Evolutionary conservation across 1,139 yeast genomes (phyloP).

Genomic region (Zygosaccharomyces pseudobailii): DNA sequence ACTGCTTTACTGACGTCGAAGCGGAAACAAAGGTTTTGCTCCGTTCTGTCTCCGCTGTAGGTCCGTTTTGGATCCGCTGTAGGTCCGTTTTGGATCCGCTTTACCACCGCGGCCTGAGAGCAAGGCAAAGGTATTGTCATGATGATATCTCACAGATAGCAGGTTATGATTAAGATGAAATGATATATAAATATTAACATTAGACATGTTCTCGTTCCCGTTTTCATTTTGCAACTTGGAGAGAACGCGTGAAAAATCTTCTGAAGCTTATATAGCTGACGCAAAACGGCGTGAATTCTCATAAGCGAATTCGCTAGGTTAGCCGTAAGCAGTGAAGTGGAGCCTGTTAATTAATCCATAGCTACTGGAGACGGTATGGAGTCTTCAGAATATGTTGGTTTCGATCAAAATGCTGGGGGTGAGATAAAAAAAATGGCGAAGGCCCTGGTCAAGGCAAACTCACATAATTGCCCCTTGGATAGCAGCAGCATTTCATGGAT

Average conservation of each 20-base stretch:
- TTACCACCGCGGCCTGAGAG: too few relatives aligned
- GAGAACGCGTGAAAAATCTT: background rate
- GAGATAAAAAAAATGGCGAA: background rate
- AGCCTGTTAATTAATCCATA: too few relatives aligned
- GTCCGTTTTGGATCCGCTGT: background rate
- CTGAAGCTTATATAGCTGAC: background rate
- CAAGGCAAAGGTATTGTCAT: too few relatives aligned
- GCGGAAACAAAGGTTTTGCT: background rate
- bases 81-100: background rate
- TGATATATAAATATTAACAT: too few relatives aligned
- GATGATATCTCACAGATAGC: too few relatives aligned
- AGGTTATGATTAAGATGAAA: too few relatives aligned
- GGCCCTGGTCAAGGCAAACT: background rate
- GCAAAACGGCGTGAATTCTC: too few relatives aligned
- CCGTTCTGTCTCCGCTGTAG: background rate
- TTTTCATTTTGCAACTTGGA: too few relatives aligned
- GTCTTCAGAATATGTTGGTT: background rate
- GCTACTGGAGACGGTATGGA: background rate
- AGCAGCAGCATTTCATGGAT: background rate
- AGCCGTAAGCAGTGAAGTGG: background rate
- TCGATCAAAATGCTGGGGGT: background rate
- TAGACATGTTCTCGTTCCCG: too few relatives aligned
- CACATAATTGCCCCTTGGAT: background rate
- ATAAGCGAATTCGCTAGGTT: background rate
- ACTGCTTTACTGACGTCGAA: background rate